Conservation (phyloP, 2,329 filamentous ascomycete species). For the Leptodontidium sp. region DNA sequence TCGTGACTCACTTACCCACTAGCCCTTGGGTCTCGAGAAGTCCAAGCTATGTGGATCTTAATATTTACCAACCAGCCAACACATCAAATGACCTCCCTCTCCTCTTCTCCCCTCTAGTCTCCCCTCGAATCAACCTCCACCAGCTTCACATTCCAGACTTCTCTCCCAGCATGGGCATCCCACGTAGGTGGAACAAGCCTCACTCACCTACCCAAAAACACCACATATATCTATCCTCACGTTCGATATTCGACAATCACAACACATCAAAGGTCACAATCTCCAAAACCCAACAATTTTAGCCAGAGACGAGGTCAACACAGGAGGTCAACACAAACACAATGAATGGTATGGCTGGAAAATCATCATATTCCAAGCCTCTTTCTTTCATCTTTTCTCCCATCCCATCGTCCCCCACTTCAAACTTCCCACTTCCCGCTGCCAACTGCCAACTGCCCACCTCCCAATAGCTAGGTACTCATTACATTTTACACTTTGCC, state of each 20-base stretch:
- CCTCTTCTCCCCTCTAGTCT: too few relatives aligned
- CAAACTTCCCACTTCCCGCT: background rate
- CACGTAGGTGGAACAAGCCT: too few relatives aligned
- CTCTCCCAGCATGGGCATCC: background rate
- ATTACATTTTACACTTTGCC: conserved; percentile 25
- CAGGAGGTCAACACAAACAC: too few relatives aligned
- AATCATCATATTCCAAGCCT: conserved; percentile 10
- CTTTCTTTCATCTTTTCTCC: conserved; percentile 11
- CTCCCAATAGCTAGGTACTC: background rate
- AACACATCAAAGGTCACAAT: background rate
- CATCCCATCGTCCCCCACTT: too few relatives aligned
- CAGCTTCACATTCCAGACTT: too few relatives aligned
- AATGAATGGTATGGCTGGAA: background rate
- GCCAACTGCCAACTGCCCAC: background rate
- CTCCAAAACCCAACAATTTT: background rate
- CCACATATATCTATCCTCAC: background rate
- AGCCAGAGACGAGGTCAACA: background rate
- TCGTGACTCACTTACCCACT: background rate
- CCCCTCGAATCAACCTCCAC: too few relatives aligned
- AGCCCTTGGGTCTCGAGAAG: too few relatives aligned
- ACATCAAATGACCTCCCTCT: too few relatives aligned
- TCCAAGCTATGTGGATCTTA: too few relatives aligned
- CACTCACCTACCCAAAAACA: too few relatives aligned
- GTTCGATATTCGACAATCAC: background rate
- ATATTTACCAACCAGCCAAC: too few relatives aligned